Base-by-base conservation (phyloP, 257 asterid genomes). In the Echium plantagineum region DNA sequence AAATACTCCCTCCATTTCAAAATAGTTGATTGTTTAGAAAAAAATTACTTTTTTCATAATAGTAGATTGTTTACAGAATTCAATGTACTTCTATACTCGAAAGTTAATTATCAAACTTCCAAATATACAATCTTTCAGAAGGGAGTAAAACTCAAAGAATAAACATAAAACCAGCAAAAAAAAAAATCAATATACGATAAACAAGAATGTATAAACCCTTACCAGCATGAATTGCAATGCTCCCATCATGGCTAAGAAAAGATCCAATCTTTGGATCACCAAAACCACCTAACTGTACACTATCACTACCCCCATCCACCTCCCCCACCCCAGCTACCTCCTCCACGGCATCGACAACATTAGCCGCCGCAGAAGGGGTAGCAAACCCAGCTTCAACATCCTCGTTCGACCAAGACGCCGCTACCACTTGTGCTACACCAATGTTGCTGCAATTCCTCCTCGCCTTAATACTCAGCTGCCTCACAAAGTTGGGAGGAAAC, bases 141-240 rank as follows among this genome's bases (percentile, higher is more conserved):
- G 32, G 32, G 32, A 28, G 32, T 28, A 2, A 28, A 4, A 2
- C 7, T 28, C 32, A 28, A 28, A 28, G 32, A 28, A 28, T 28
- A 24, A 24, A 24, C 26, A 24, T 24, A 28, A 28, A 28, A 28
- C 7, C 5, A 28, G 5, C 32, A 28, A 28, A 28, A 2, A 28
- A 28, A 3, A 28, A 28, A 28, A 28, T 4, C 26, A 24, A 24
- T 24, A 24, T 6, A 6, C 3, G 0, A 28, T 28, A 28, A 28
- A 26, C 5, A 15, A 15, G 42, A 3, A 15, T 42, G 15, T 7
- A 30, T 6, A 53, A 3, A 28, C 20, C 26, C 80, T 48, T 84
- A 89, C 97, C 97, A 59, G 93, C 97, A 81, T 89, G 97, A 81
- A 89, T 76, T 17, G 97, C 85, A 22, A 89, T 69, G 83, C 97